A percentile compares a stretch with the other conserved stretches of the same genome.
Conservation (phyloP, 805 yeast genomes). For the Maudiozyma pseudohumilis region DNA sequence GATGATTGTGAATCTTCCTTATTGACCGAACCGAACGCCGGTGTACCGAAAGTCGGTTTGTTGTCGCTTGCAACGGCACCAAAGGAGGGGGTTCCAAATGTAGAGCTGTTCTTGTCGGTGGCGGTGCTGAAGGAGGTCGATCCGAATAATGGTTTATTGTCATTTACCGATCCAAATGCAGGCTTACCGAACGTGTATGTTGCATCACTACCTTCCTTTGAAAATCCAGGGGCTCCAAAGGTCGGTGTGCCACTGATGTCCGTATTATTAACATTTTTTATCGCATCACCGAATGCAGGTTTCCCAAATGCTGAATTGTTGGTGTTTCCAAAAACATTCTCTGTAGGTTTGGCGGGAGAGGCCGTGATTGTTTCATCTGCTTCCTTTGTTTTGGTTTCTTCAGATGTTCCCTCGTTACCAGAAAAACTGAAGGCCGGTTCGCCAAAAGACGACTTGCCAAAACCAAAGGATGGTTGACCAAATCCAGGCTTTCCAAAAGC, state of each 20-base stretch:
- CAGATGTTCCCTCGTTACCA: background rate
- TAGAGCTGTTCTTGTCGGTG: slow-evolving; percentile 16
- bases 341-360: background rate
- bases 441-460: slow-evolving; percentile 2
- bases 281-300: slow-evolving; percentile 8
- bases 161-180: background rate
- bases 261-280: too few species aligned
- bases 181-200: slow-evolving; percentile 7
- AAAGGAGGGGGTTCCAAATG: slow-evolving; percentile 9
- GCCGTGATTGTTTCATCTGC: background rate
- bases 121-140: slow-evolving; percentile 8
- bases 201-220: too few species aligned
- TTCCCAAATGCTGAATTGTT: slow-evolving; percentile 3
- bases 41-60: slow-evolving; percentile 17
- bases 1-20: too few species aligned
- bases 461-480: slow-evolving; percentile 11
- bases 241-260: too few species aligned
- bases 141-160: background rate
- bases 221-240: too few species aligned
- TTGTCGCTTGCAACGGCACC: too few species aligned
- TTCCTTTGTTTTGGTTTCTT: background rate
- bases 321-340: background rate
- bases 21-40: slow-evolving; percentile 19
- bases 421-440: slow-evolving; percentile 4
- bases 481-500: slow-evolving; percentile 19